These are phyloP conservation scores for Ogataea sp. DNA, from an alignment of 805 yeast species.

Conservation along the genomic window DNA sequence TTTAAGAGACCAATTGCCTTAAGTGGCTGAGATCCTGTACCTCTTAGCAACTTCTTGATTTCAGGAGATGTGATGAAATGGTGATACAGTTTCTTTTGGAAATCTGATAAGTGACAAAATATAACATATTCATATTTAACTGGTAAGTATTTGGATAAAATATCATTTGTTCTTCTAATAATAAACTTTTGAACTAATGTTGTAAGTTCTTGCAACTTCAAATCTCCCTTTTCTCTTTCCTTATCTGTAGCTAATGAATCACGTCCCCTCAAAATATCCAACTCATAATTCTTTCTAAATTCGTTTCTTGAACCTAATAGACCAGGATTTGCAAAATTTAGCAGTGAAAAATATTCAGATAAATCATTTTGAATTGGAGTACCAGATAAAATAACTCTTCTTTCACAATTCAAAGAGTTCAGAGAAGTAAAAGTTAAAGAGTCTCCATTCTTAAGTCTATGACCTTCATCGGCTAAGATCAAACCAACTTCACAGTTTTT, in stretches of 20 bases:
- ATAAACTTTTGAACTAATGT: constrained; percentile 80
- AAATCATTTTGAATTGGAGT: constrained; percentile 78
- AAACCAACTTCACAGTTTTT: constrained; percentile 77
- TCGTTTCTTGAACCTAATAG: constrained; percentile 77
- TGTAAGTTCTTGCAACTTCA: constrained; percentile 61
- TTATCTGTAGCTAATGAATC: constrained; percentile 84
- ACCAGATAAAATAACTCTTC: constrained; percentile 85
- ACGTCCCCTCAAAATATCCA: constrained; percentile 72
- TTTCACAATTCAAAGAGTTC: constrained; percentile 71
- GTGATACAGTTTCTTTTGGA: constrained; percentile 65
- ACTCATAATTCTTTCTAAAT: constrained; percentile 78
- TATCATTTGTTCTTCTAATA: constrained; percentile 92
- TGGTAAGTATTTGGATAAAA: constrained; percentile 87
- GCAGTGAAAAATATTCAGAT: constrained; percentile 84
- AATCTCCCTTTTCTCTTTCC: constrained; percentile 63
- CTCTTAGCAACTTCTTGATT: constrained; percentile 55
- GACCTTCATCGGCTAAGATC: constrained; percentile 82
- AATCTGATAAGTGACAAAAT: constrained; percentile 75
- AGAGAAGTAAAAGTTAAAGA: constrained; percentile 85
- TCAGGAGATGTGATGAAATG: constrained; percentile 76
- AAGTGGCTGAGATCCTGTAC: constrained; percentile 72
- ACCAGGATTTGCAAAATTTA: constrained; percentile 93
- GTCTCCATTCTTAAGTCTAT: constrained; percentile 79
- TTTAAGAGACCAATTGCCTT: constrained; percentile 85
- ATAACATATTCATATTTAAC: constrained; percentile 95